A percentile compares a stretch with the other conserved stretches of the same genome.
Conservation (phyloP, 352 stramenopile species). For the Pythium rishiriense region DNA sequence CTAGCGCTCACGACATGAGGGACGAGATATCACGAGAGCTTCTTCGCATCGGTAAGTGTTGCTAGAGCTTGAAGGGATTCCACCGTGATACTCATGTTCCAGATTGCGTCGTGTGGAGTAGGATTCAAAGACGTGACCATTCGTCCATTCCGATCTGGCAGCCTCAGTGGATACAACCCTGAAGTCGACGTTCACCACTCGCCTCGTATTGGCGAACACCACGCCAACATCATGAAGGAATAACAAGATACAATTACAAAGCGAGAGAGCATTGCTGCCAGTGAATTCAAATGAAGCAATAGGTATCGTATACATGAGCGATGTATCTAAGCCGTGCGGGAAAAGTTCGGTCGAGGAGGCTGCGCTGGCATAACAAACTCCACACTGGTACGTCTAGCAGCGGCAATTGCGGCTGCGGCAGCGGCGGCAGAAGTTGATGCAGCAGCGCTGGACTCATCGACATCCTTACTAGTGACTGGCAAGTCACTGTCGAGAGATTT, state of each 20-base stretch:
- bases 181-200: conserved; percentile 20
- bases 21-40: conserved; percentile 6
- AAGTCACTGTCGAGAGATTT: conserved; percentile 30
- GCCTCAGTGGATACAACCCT: conserved; percentile 63
- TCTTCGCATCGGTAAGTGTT: conserved; percentile 10
- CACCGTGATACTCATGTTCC: neutral
- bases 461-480: neutral
- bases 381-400: conserved; percentile 14
- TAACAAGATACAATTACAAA: neutral
- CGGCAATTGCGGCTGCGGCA: neutral
- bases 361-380: conserved; percentile 25
- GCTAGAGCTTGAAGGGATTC: neutral
- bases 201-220: neutral
- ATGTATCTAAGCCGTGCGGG: conserved; percentile 18
- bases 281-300: conserved; percentile 1
- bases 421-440: neutral
- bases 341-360: conserved; percentile 22
- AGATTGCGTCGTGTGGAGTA: conserved; percentile 10
- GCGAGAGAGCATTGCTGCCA: neutral
- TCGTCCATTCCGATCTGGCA: conserved; percentile 58
- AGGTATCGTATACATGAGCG: neutral
- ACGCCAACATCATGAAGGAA: too few species aligned
- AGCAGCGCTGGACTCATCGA: neutral
- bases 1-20: neutral
- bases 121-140: conserved; percentile 58